Evolutionary conservation across 1,284 basidiomycete species (phyloP).

Genomic region (Abortiporus biennis): DNA sequence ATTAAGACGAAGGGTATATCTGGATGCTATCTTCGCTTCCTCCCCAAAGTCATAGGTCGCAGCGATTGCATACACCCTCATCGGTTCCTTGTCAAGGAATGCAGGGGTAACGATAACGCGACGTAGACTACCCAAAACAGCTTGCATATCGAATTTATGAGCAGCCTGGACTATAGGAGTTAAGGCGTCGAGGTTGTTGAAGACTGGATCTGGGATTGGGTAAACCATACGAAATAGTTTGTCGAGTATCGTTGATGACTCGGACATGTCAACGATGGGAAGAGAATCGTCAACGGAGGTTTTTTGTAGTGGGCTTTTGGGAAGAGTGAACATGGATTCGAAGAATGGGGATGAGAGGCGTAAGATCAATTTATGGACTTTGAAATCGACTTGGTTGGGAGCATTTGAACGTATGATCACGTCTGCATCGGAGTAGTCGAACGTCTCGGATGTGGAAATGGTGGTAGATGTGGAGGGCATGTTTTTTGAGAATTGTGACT

Average conservation of each 20-base stretch:
- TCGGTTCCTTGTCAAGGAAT: slow-evolving; percentile 28
- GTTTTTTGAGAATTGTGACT: too few species aligned
- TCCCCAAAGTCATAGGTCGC: slow-evolving; percentile 49
- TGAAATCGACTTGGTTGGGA: neutral
- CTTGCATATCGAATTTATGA: neutral
- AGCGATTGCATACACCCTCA: slow-evolving; percentile 52
- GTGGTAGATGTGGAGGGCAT: too few species aligned
- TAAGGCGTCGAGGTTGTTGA: neutral
- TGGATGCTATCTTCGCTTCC: slow-evolving; percentile 44
- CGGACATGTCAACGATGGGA: neutral
- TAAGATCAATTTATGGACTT: neutral
- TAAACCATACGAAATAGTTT: neutral
- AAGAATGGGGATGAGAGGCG: neutral
- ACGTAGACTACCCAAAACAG: neutral
- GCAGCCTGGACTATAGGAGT: neutral
- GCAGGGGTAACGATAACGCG: neutral
- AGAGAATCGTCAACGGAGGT: too few species aligned
- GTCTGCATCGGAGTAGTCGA: too few species aligned
- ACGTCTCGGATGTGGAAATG: too few species aligned
- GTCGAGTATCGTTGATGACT: neutral
- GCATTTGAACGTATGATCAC: neutral
- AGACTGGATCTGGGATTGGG: neutral
- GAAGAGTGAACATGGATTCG: neutral
- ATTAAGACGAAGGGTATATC: too few species aligned
- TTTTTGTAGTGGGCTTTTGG: neutral